Evolutionary conservation across 1,139 yeast species (phyloP), one percentile per base, ranked within the genome.

Genomic region (Geotrichum fermentans): DNA sequence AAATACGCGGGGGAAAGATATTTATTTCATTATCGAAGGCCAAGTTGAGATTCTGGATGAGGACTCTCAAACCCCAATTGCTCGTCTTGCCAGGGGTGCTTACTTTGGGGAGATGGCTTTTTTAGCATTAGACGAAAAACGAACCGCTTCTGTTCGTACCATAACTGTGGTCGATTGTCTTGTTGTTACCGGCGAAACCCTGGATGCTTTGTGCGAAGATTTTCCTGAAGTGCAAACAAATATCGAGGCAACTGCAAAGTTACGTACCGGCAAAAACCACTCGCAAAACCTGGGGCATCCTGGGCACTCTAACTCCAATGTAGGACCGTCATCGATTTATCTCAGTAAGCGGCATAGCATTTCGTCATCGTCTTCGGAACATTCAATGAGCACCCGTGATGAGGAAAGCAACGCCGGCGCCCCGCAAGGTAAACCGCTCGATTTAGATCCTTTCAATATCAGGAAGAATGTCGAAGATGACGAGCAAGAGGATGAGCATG

Each of bases 91-190:
- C 2, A 66, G 77, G 8, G 88, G 86, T 8, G 74, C 80, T 37
- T 83, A 81, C 62, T 82, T 84, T 66, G 94, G 94, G 21, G 92
- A 83, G 62, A 79, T 83, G 80, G 78, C 87, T 0, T 83, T 83
- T 58, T 65, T 83, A 36, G 71, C 79, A 3, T 72, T 75, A 26
- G 64, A 82, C 20, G 68, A 73, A 10, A 63, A 62, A 33, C 67
- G 90, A 55, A 74, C 81, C 38, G 89, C 89, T 0, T 77, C 79
- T 46, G 78, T 83, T 29, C 69, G 89, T 48, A 73, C 87, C 0
- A 75, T 82, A 8, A 70, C 82, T 1, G 72, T 75, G 22, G 78
- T 80, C 18, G 85, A 81, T 50, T 72, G 83, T 38, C 68, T 83
- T 48, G 79, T 80, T 6, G 74, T 83, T 10, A 74, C 78, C 40